Percentiles rank a stretch among this genome's conserved stretches.
These are phyloP conservation scores for Chlorella sp. DNA, from an alignment of 139 green algal genomes.

Conservation along the genomic window DNA sequence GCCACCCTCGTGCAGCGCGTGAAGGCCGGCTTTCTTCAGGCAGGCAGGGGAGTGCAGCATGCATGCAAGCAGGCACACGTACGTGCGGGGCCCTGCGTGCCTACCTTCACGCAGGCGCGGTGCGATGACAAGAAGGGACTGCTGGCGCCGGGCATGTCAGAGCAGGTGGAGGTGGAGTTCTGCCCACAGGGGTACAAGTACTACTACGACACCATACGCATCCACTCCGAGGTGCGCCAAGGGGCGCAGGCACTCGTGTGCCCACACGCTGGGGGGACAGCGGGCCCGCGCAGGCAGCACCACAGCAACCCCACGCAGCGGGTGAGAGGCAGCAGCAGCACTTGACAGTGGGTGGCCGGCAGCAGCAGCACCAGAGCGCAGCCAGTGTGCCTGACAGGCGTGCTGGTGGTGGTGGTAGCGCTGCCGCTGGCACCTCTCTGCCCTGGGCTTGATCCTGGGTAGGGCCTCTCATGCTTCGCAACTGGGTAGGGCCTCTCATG, in stretches of 20 bases:
- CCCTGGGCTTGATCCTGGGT: too few species aligned
- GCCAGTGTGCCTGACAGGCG: too few species aligned
- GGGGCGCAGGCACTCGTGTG: not conserved
- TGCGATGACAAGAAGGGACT: slow-evolving; percentile 45
- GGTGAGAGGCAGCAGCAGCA: not conserved
- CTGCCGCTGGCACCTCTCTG: too few species aligned
- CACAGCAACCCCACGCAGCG: not conserved
- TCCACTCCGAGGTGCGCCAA: slow-evolving; percentile 44
- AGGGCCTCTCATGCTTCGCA: too few species aligned
- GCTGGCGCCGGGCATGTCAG: slow-evolving; percentile 43
- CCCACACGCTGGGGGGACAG: not conserved
- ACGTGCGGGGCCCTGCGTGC: too few species aligned
- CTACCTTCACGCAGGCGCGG: slow-evolving; percentile 22
- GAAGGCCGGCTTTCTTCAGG: too few species aligned
- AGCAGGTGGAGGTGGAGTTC: slow-evolving; percentile 51
- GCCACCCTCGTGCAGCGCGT: too few species aligned
- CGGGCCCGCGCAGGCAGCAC: too few species aligned
- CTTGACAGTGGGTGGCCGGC: not conserved
- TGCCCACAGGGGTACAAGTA: slow-evolving; percentile 42
- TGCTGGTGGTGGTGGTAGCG: too few species aligned
- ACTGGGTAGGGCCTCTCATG: too few species aligned
- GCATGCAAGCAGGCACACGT: too few species aligned
- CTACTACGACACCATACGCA: slow-evolving; percentile 54
- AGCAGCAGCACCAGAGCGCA: not conserved
- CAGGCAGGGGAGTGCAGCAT: too few species aligned